These are phyloP conservation scores for Haberlea rhodopensis DNA, from an alignment of 257 asterid species.

Conservation along the genomic window DNA sequence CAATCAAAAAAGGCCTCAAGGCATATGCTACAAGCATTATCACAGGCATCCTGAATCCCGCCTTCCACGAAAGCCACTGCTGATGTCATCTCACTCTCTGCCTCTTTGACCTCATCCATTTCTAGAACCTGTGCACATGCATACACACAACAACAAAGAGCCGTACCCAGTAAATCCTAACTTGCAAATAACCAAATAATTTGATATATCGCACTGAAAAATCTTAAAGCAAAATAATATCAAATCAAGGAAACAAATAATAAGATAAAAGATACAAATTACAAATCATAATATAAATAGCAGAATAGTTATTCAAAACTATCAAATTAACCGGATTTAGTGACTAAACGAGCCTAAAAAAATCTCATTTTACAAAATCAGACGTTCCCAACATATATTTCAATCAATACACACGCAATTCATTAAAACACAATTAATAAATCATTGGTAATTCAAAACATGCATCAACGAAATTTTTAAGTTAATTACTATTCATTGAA, in stretches of 20 bases:
- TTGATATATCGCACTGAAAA: not conserved
- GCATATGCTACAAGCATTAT: constrained; percentile 96
- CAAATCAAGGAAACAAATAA: not conserved
- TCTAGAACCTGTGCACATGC: constrained; percentile 38
- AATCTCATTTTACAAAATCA: no score
- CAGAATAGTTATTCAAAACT: no score
- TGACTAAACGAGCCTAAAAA: no score
- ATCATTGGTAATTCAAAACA: not conserved
- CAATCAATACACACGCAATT: not conserved
- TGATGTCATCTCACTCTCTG: constrained; percentile 60
- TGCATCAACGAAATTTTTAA: no score
- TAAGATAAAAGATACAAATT: not conserved
- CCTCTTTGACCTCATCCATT: constrained; percentile 54
- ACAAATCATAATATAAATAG: constrained; percentile 13
- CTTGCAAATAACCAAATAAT: not conserved
- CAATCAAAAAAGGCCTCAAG: constrained; percentile 76
- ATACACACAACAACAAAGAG: not conserved
- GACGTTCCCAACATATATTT: not conserved
- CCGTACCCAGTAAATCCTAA: not conserved
- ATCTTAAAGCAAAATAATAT: not conserved
- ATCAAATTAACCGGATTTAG: no score
- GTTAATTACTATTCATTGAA: not conserved
- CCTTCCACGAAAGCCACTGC: constrained; percentile 96
- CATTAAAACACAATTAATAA: not conserved
- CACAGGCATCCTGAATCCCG: constrained; percentile 91